phyloP scores from a whole-genome alignment of 208 protist species.

The Angomonas deanei region DNA sequence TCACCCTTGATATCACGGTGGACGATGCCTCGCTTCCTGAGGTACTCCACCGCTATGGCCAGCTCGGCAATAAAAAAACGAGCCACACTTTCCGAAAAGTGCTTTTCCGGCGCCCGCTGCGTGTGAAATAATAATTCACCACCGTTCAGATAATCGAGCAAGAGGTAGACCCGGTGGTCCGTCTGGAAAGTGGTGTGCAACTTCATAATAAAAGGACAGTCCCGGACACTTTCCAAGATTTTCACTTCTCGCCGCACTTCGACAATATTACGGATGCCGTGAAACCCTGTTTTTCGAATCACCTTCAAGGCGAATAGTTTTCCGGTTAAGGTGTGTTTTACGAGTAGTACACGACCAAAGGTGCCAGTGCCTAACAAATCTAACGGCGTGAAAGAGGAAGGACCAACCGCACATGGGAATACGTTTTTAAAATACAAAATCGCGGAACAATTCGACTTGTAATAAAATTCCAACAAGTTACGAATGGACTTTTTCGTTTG shows the following conservation, averaged over 20 bases:
- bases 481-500: not conserved
- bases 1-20: slow-evolving; percentile 88
- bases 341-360: slow-evolving; percentile 73
- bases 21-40: slow-evolving; percentile 70
- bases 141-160: slow-evolving; percentile 91
- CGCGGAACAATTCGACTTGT: not conserved
- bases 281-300: slow-evolving; percentile 51
- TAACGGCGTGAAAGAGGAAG: slow-evolving; percentile 46
- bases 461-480: not conserved
- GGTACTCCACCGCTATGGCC: slow-evolving; percentile 73
- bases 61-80: slow-evolving; percentile 91
- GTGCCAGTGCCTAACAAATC: slow-evolving; percentile 62
- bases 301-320: slow-evolving; percentile 73
- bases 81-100: slow-evolving; percentile 45
- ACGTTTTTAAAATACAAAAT: not conserved
- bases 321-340: slow-evolving; percentile 49
- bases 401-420: slow-evolving; percentile 32
- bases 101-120: slow-evolving; percentile 35
- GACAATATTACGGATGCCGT: slow-evolving; percentile 47
- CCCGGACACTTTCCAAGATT: slow-evolving; percentile 48
- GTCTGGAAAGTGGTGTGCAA: slow-evolving; percentile 83
- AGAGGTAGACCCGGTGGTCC: slow-evolving; percentile 76
- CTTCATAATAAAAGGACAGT: slow-evolving; percentile 86
- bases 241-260: slow-evolving; percentile 64
- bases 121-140: slow-evolving; percentile 93